Evolutionary conservation across 805 yeast genomes (phyloP), one percentile per base, ranked within the genome.

Genomic region (Lipomyces orientalis): DNA sequence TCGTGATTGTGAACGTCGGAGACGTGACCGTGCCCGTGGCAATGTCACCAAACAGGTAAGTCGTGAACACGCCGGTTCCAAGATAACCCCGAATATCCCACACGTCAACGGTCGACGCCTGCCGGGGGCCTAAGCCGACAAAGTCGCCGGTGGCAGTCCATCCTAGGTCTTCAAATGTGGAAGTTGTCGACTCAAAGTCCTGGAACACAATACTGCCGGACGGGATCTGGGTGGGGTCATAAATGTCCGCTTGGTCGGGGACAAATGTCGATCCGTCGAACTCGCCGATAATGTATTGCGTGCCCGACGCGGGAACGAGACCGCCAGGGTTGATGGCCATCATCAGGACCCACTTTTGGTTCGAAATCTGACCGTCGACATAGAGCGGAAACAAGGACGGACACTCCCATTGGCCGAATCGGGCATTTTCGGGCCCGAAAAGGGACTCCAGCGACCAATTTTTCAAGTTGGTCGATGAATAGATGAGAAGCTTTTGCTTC

Each of bases 321-420:
- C 79, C 73, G 16, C 83, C 83, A n/a, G 84, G 83, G 70, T 81
- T 81, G 64, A 81, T 76, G 29, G 82, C 79, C 9, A 81, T 46
- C 60, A 79, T 73, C 76, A 81, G 65, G 12, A 81, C 81, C 82
- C 83, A 81, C 62, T 76, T 77, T 35, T 69, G 65, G n/a, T 4
- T 16, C 31, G 62, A 60, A 16, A 0, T 10, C 5, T 54, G 29
- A 1, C 69, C 75, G 51, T 73, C 73, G 60, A 76, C 67, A 8
- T 78, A 79, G 9, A 80, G 71, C 55, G 77, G 75, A 19, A 76
- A 75, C 60, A 81, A 66, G 46, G 81, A 80, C 0, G 83, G 83
- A 66, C 83, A 81, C 70, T 81, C 84, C 69, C 81, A 81, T 66
- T 81, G 83, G 69, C 70, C 77, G 1, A 83, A 83, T 8, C 75